Percentiles rank a stretch among this genome's conserved stretches.
These are phyloP conservation scores for Cyathus striatus DNA, from an alignment of 768 basidiomycete species.

Conservation along the genomic window DNA sequence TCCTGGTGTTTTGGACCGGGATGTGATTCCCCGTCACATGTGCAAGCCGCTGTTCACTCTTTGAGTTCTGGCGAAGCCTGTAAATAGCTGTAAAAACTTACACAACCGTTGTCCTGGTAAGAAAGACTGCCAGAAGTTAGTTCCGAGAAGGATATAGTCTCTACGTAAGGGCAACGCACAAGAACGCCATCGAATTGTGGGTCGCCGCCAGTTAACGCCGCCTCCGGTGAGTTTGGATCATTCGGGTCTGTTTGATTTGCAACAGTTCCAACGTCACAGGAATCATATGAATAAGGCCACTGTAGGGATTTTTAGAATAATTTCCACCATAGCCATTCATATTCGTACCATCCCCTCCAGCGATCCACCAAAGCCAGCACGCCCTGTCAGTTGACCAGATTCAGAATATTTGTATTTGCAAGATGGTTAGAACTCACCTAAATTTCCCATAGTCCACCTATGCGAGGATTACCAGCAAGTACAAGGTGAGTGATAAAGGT, in stretches of 20 bases:
- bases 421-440: constrained; percentile 30
- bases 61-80: too few species aligned
- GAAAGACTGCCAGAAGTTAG: too few species aligned
- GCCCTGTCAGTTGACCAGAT: constrained; percentile 23
- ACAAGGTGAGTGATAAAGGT: too few species aligned
- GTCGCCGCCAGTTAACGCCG: constrained; percentile 62
- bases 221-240: constrained; percentile 54
- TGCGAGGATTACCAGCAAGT: background rate
- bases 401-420: background rate
- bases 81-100: too few species aligned
- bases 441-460: constrained; percentile 73
- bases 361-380: constrained; percentile 84
- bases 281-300: constrained; percentile 83
- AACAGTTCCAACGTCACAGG: constrained; percentile 91
- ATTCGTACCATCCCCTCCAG: constrained; percentile 67
- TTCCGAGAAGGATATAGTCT: too few species aligned
- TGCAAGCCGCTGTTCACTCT: too few species aligned
- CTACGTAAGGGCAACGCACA: too few species aligned
- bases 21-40: constrained; percentile 80
- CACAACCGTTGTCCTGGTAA: too few species aligned
- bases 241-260: constrained; percentile 73
- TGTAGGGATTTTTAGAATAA: constrained; percentile 14
- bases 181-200: constrained; percentile 43
- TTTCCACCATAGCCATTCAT: background rate
- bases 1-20: constrained; percentile 80